Base-by-base conservation (phyloP, 163 green algal species). In the Scenedesmus sp. region DNA sequence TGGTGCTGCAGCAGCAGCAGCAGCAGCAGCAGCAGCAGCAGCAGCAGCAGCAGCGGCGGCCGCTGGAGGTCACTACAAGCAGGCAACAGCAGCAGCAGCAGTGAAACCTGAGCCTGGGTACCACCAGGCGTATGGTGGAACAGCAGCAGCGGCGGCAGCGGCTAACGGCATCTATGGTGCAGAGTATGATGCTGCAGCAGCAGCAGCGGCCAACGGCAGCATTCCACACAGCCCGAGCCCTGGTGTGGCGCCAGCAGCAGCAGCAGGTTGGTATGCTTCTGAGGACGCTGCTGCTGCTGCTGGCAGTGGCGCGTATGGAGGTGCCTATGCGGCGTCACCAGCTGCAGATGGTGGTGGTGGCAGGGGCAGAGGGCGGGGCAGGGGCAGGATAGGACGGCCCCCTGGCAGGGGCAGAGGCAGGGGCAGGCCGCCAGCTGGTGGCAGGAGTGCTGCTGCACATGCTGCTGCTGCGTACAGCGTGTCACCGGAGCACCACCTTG, bases 121-220 rank as follows among this genome's bases (percentile, higher is more conserved):
- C 66, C 66, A 76, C 26, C 66, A 76, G 12, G 16, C 66, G 8
- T 76, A 76, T 34, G 66, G 81, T 10, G 34, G 16, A 67, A 46
- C 52, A 55, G 60, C 59, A 87, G 79, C 6, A 88, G 59, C 79
- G 84, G 62, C 79, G 73, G 79, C 55, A 56, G n/a, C 74, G 82
- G 74, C 46, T 55, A 82, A 60, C 46, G 77, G 77, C 52, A 7
- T n/a, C 7, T 85, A 88, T 13, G 26, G 15, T 23, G 26, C 59
- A 23, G 57, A 88, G 59, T 88, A 60, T 79, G 26, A n/a, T 62
- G 59, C 84, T 52, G 59, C 82, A 70, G 82, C 55, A 10, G 15
- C 81, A 67, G 54, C 54, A 34, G 79, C 54, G 18, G 83, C 59
- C 10, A 62, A 88, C 23, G 62, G 84, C 7, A 23, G 60, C 84